phyloP scores from a whole-genome alignment of 2,329 filamentous ascomycete species.

The Aspergillus sergii region DNA sequence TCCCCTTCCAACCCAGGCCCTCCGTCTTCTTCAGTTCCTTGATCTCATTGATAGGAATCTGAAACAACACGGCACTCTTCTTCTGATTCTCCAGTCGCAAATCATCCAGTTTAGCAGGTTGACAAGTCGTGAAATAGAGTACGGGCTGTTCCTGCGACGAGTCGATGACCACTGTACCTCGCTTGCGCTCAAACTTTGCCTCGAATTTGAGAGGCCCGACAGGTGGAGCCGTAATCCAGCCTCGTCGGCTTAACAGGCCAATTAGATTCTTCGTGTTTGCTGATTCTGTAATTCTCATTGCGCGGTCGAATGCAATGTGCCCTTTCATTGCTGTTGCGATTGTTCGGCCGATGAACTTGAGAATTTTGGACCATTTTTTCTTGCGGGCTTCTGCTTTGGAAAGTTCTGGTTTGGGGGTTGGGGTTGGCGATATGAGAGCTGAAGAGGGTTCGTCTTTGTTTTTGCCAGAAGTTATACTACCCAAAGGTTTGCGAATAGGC shows the following conservation, averaged over 20 bases:
- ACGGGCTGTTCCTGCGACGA: conserved; percentile 38
- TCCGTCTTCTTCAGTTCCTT: conserved; percentile 76
- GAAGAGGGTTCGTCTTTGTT: conserved; percentile 43
- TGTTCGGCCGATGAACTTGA: conserved; percentile 69
- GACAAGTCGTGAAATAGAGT: conserved; percentile 62
- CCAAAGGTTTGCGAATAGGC: conserved; percentile 49
- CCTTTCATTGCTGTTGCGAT: conserved; percentile 73
- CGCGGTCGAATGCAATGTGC: conserved; percentile 70
- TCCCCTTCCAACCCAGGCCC: conserved; percentile 82
- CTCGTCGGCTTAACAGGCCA: conserved; percentile 64
- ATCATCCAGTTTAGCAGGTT: conserved; percentile 36
- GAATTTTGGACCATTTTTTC: conserved; percentile 45
- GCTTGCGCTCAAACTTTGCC: conserved; percentile 68
- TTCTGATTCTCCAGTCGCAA: conserved; percentile 54
- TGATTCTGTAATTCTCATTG: conserved; percentile 66
- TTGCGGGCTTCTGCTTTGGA: conserved; percentile 11
- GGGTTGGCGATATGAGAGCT: not conserved
- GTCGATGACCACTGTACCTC: conserved; percentile 70
- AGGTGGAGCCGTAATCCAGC: conserved; percentile 38
- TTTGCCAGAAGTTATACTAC: conserved; percentile 53
- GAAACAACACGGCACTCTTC: conserved; percentile 65
- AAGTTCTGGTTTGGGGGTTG: not conserved
- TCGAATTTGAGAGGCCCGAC: conserved; percentile 78
- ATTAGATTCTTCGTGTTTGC: conserved; percentile 70
- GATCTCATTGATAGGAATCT: conserved; percentile 70